Base-by-base conservation (phyloP, 2,329 filamentous ascomycete genomes). In the Aureobasidium musti region DNA sequence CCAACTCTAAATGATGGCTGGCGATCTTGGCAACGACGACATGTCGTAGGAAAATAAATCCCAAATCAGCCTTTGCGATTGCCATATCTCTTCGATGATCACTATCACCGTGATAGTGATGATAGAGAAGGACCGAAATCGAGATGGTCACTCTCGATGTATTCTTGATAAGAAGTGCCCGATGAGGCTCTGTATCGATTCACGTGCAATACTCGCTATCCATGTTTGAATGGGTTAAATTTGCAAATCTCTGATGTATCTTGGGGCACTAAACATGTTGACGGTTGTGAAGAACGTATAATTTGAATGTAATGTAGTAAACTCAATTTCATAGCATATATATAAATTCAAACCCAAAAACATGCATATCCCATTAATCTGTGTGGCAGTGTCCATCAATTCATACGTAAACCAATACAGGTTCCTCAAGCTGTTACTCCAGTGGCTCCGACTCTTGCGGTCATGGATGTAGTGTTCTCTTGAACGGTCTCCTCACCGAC, bases 1-100 rank as follows among this genome's bases (percentile, higher is more conserved):
- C n/a, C 28, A 50, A 45, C 63, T 65, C 19, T 47, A 39, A 50
- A 21, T 19, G 41, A 21, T 59, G 50, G 50, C 39, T 65, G 33
- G 19, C 19, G 10, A 49, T 33, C 63, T 65, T 65, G 63, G 53
- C 52, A 65, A 65, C 53, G 63, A 65, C 63, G 47, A 57, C 63
- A 49, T 59, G 30, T 50, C 19, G 26, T 65, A 43, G 41, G 63
- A 23, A 65, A 47, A 28, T 56, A 19, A 56, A 33, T 47, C 61
- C 50, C 35, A 52, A 52, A 35, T 53, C 30, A 56, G 63, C 45
- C 35, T n/a, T 65, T 39, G 26, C n/a, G 50, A 8, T 19, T 56
- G 41, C 26, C 21, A 54, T 53, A 53, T 26, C 21, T 39, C 35
- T 39, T 39, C 37, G 47, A n/a, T 28, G 35, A 39, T 39, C 35